A percentile compares a stretch with the other conserved stretches of the same genome.
Conservation (phyloP, 2,329 filamentous ascomycete species). For the Pezicula neosporulosa region DNA sequence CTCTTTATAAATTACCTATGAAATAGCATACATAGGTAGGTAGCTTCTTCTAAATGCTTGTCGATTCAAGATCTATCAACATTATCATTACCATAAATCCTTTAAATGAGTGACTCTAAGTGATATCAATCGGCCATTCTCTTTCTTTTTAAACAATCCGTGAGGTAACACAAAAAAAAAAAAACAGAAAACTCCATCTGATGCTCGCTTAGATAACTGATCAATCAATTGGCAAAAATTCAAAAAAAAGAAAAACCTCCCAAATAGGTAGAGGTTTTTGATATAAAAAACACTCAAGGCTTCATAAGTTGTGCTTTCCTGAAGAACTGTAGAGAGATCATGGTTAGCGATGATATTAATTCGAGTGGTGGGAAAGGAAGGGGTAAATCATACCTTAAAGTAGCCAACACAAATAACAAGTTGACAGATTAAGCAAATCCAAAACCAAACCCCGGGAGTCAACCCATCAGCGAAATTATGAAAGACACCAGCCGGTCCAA, state of each 20-base stretch:
- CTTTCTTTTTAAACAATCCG: too few species aligned
- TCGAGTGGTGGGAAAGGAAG: background rate
- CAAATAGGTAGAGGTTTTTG: constrained; percentile 3
- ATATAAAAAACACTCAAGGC: constrained; percentile 33
- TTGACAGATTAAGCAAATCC: constrained; percentile 55
- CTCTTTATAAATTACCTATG: too few species aligned
- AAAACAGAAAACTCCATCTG: too few species aligned
- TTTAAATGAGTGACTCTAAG: too few species aligned
- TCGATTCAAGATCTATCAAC: too few species aligned
- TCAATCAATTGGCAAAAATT: background rate
- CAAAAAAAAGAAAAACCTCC: background rate
- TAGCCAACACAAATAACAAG: constrained; percentile 53
- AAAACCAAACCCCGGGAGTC: constrained; percentile 52
- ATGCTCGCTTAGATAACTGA: background rate
- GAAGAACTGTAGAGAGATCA: constrained; percentile 42
- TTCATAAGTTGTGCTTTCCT: constrained; percentile 52
- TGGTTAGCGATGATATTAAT: too few species aligned
- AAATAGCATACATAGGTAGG: too few species aligned
- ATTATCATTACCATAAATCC: too few species aligned
- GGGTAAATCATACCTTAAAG: constrained; percentile 29
- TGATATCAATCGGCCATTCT: too few species aligned
- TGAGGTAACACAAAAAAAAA: too few species aligned
- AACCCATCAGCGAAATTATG: constrained; percentile 52
- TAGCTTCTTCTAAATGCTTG: too few species aligned
- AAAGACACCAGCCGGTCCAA: constrained; percentile 58